Evolutionary conservation across 2,329 filamentous ascomycete genomes (phyloP), one percentile per base, ranked within the genome.

Genomic region (Ceratocystis cacaofunesta): DNA sequence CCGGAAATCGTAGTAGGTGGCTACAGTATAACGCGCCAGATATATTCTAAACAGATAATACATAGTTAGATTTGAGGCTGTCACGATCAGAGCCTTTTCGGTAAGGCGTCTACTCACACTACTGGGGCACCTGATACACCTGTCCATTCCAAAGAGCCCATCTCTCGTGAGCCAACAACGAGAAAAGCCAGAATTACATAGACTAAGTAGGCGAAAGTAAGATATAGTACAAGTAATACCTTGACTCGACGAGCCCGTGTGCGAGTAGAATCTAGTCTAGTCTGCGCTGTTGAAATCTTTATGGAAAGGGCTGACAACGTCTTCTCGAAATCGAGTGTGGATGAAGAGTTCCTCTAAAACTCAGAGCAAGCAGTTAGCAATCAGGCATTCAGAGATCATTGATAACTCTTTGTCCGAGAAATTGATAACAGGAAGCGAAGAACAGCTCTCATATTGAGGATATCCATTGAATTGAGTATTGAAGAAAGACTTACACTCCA

Each of bases 321-420:
- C 79, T 92, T 96, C 77, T 99, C 94, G 73, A 97, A 99, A 3
- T 87, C 89, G 63, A 91, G 92, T 30, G 94, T 88, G 69, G 92
- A 95, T 73, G 83, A 88, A 74, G 87, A 83, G 72, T 89, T 83
- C 76, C 84, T 83, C 90, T 95, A 69, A 6, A 46, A n/a, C 10
- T 52, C 46, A 30, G 32, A 30, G 12, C 7, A 52, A 17, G 12
- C 22, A 52, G 48, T 52, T 52, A 52, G 48, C 48, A 10, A 15
- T 1, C 15, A 52, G 15, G 12, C 4, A 5, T 5, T 28, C 22
- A 52, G 0, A 8, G 8, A 52, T 52, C 5, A 25, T 25, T 5
- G 1, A 28, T 28, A 10, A 19, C 3, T 25, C 7, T 17, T 15
- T 12, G 12, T 15, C 36, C 3, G 36, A 41, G 36, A 41, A 41